Conservation (phyloP, 2,329 filamentous ascomycete genomes). For the Periconia digitata region DNA sequence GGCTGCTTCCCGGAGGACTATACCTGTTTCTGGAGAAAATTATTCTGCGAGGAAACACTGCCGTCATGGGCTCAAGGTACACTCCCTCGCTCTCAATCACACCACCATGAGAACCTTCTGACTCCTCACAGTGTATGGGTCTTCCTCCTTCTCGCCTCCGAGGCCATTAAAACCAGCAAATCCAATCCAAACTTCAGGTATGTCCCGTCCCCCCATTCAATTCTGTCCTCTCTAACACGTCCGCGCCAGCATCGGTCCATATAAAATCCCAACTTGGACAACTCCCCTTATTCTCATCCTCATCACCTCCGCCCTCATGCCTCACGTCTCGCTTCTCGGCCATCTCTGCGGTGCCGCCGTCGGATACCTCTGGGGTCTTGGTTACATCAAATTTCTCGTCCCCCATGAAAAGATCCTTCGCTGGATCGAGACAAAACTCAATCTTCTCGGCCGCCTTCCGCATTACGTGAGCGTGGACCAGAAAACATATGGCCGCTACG, state of each 20-base stretch:
- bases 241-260: slow-evolving; percentile 53
- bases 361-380: slow-evolving; percentile 85
- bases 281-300: slow-evolving; percentile 78
- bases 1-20: slow-evolving; percentile 70
- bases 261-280: slow-evolving; percentile 87
- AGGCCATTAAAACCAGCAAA: slow-evolving; percentile 83
- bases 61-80: slow-evolving; percentile 81
- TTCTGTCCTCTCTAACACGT: slow-evolving; percentile 21
- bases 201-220: slow-evolving; percentile 1
- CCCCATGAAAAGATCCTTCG: slow-evolving; percentile 85
- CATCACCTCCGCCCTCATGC: slow-evolving; percentile 74
- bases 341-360: slow-evolving; percentile 82
- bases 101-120: neutral
- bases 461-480: slow-evolving; percentile 95
- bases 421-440: slow-evolving; percentile 86
- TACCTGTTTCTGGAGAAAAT: slow-evolving; percentile 79
- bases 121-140: slow-evolving; percentile 75
- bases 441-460: slow-evolving; percentile 78
- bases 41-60: slow-evolving; percentile 69
- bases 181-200: slow-evolving; percentile 75
- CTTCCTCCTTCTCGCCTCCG: slow-evolving; percentile 81
- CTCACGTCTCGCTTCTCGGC: slow-evolving; percentile 80
- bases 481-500: slow-evolving; percentile 92
- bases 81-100: slow-evolving; percentile 17
- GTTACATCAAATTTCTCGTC: slow-evolving; percentile 85